Evolutionary conservation across 139 green algal species (phyloP).

Genomic region (Picochlorum sp.): DNA sequence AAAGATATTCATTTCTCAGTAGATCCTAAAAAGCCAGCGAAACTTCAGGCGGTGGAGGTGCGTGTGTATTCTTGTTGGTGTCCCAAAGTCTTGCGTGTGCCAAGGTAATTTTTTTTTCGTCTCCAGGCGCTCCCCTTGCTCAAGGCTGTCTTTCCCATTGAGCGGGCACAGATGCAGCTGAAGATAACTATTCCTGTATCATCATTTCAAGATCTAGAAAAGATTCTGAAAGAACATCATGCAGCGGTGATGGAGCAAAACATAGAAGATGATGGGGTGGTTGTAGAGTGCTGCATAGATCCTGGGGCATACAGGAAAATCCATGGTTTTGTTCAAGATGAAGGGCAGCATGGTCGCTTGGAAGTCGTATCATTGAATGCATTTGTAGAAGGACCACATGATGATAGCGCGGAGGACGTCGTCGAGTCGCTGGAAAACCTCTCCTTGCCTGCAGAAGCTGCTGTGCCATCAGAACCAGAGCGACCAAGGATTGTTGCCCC

Average conservation of each 20-base stretch:
- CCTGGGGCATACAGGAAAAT: slow-evolving; percentile 78
- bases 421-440: background rate
- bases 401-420: slow-evolving; percentile 1
- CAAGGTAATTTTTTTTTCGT: background rate
- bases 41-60: slow-evolving; percentile 84
- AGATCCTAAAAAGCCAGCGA: slow-evolving; percentile 83
- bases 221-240: slow-evolving; percentile 17
- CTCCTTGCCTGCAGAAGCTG: too few species aligned
- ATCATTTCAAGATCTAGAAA: slow-evolving; percentile 32
- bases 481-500: too few species aligned
- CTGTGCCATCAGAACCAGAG: too few species aligned
- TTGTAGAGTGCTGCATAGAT: slow-evolving; percentile 60
- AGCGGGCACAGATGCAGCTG: slow-evolving; percentile 87
- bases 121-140: slow-evolving; percentile 55
- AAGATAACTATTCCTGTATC: slow-evolving; percentile 41
- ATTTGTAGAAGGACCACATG: slow-evolving; percentile 13
- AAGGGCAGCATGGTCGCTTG: slow-evolving; percentile 46
- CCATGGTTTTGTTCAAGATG: slow-evolving; percentile 60
- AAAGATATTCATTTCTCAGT: slow-evolving; percentile 87
- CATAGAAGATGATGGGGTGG: slow-evolving; percentile 5
- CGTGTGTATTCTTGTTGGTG: slow-evolving; percentile 16
- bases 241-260: slow-evolving; percentile 27
- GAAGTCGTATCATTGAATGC: slow-evolving; percentile 79
- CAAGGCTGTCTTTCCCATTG: slow-evolving; percentile 76
- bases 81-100: background rate